Conservation (phyloP, 805 yeast species). For the Saccharomyces kudriavzevii region DNA sequence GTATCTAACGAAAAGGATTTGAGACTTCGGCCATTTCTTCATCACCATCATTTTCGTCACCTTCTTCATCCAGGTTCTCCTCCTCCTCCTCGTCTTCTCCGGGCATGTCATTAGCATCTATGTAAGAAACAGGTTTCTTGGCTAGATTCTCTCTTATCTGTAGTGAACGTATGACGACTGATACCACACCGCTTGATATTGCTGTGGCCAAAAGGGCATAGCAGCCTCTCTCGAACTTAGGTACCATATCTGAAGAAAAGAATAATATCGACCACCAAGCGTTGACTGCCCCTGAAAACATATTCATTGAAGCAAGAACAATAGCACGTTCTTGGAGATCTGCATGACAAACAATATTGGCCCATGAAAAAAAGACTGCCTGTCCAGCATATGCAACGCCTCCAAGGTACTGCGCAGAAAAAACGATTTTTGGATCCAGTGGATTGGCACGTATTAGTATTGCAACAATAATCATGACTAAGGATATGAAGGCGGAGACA, state of each 20-base stretch:
- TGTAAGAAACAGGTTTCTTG: slow-evolving; percentile 18
- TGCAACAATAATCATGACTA: slow-evolving; percentile 37
- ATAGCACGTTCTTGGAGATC: slow-evolving; percentile 59
- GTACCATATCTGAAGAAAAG: slow-evolving; percentile 44
- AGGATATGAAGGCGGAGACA: slow-evolving; percentile 39
- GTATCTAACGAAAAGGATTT: neutral
- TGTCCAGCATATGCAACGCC: slow-evolving; percentile 54
- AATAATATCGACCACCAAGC: slow-evolving; percentile 58
- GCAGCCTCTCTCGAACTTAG: slow-evolving; percentile 44
- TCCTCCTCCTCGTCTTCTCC: slow-evolving; percentile 14
- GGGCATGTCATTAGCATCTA: slow-evolving; percentile 23
- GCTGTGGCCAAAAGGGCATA: slow-evolving; percentile 52
- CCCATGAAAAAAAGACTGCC: slow-evolving; percentile 56
- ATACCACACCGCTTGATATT: slow-evolving; percentile 35
- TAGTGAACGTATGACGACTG: slow-evolving; percentile 35
- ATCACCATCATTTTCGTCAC: slow-evolving; percentile 4
- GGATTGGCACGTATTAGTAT: slow-evolving; percentile 41
- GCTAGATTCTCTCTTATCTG: slow-evolving; percentile 22
- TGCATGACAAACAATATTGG: slow-evolving; percentile 47
- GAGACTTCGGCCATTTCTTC: neutral
- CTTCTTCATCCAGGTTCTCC: slow-evolving; percentile 15
- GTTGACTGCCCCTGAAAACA: slow-evolving; percentile 54
- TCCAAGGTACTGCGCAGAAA: slow-evolving; percentile 48
- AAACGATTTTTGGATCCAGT: slow-evolving; percentile 32
- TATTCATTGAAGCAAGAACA: slow-evolving; percentile 57